Base-by-base conservation (phyloP, 1,139 yeast species). In the Scheffersomyces segobiensis region DNA sequence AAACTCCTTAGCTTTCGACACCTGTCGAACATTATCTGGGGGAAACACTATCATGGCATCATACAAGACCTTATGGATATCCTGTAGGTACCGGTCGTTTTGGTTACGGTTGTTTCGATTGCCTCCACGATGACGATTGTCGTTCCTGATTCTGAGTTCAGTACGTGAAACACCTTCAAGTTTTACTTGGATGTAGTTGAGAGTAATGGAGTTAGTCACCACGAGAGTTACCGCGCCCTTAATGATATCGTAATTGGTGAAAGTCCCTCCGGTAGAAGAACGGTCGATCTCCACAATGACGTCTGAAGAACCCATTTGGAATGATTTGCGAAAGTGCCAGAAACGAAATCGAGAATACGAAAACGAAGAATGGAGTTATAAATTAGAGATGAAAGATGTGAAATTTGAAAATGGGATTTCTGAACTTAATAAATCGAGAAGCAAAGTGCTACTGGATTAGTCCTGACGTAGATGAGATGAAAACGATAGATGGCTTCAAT, bases 11-110 rank as follows among this genome's bases (percentile, higher is more conserved):
- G 84, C 77, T 54, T 73, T 73, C 21, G 85, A 77, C 1, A 81
- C 84, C 51, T 76, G 67, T 14, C 85, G 72, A 32, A 87, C 77
- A 55, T 86, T 84, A 39, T 73, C 76, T 0, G 91, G 89, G 0
- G 92, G 91, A 63, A 87, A 87, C 26, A 87, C 87, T 0, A 85
- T 79, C 52, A 70, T 62, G 0, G 87, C 80, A 57, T 84, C 84
- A 63, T 87, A 87, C 51, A 87, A 73, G 18, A 87, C 77, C 63
- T 82, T 81, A 70, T 87, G 91, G 18, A 73, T 71, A 66, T 87
- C 91, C 49, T 63, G 69, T 1, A 78, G 59, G 63, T 8, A 52
- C 47, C 49, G n/a, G 17, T 52, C 57, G 14, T 26, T 53, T 18
- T 24, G 50, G 17, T 48, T 24, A n/a, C 49, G 49, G 8, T 47